A percentile compares a stretch with the other conserved stretches of the same genome.
Conservation (phyloP, 257 asterid genomes). For the Solanum boliviense region DNA sequence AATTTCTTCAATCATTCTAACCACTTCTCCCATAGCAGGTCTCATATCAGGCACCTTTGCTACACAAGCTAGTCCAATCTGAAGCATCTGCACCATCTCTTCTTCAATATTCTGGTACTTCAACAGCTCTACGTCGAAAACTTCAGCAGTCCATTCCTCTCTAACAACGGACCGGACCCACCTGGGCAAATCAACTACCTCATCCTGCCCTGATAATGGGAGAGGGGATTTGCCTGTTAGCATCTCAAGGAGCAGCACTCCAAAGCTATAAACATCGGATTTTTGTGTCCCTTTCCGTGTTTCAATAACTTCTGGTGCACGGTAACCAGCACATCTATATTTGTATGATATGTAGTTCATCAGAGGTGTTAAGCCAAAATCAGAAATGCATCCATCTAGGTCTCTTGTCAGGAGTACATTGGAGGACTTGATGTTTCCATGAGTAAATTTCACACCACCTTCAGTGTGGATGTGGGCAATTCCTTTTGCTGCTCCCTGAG, state of each 20-base stretch:
- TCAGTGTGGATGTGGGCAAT: constrained; percentile 65
- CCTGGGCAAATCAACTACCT: constrained; percentile 71
- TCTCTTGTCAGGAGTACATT: constrained; percentile 53
- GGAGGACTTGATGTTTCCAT: constrained; percentile 84
- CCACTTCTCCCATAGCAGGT: constrained; percentile 66
- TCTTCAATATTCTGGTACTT: constrained; percentile 55
- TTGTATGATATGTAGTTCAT: constrained; percentile 40
- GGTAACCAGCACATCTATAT: constrained; percentile 63
- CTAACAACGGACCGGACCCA: constrained; percentile 92
- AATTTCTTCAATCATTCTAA: constrained; percentile 58
- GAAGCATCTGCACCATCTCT: constrained; percentile 95
- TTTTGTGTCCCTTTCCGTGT: constrained; percentile 53
- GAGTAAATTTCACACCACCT: constrained; percentile 43
- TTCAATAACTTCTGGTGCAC: constrained; percentile 85
- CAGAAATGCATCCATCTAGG: constrained; percentile 57
- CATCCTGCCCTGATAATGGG: constrained; percentile 44
- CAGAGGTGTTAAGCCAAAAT: constrained; percentile 54
- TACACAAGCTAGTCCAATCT: constrained; percentile 75
- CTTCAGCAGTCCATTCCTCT: constrained; percentile 99
- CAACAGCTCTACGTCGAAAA: constrained; percentile 64
- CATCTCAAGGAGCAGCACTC: constrained; percentile 80
- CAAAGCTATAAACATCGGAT: constrained; percentile 88
- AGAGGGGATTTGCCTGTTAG: constrained; percentile 82
- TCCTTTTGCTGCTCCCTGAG: constrained; percentile 73
- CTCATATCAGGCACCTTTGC: constrained; percentile 51